phyloP scores from a whole-genome alignment of 257 asterid genomes.

The Salvia miltiorrhiza region DNA sequence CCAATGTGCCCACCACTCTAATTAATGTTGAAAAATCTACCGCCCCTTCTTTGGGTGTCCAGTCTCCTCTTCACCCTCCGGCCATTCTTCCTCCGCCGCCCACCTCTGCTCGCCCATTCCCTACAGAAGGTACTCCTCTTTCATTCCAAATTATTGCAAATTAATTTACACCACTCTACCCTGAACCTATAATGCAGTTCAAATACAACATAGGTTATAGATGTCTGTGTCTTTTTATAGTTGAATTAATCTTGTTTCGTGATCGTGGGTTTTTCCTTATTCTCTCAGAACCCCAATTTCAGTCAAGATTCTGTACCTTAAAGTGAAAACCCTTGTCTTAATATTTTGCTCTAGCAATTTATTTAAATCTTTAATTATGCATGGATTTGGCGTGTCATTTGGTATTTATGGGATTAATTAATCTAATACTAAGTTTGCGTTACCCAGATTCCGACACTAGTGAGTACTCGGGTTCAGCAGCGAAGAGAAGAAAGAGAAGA shows the following conservation, averaged over 20 bases:
- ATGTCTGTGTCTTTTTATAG: neutral
- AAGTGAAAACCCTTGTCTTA: slow-evolving; percentile 5
- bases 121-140: slow-evolving; percentile 57
- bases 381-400: neutral
- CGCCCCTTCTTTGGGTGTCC: too few species aligned
- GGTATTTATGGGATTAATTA: too few species aligned
- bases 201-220: too few species aligned
- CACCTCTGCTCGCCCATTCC: slow-evolving; percentile 45
- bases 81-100: slow-evolving; percentile 25
- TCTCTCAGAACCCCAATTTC: neutral
- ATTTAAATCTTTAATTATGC: too few species aligned
- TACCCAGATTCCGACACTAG: slow-evolving; percentile 38
- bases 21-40: too few species aligned
- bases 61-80: slow-evolving; percentile 19
- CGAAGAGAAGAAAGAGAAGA: slow-evolving; percentile 25
- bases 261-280: neutral
- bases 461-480: too few species aligned
- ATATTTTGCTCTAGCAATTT: too few species aligned
- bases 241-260: neutral
- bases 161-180: too few species aligned
- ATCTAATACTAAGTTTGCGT: neutral
- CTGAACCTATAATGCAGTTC: too few species aligned
- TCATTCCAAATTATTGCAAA: neutral
- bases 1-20: slow-evolving; percentile 34
- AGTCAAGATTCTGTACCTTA: neutral